Base-by-base conservation (phyloP, 768 basidiomycete species). In the Grammothele lineata region DNA sequence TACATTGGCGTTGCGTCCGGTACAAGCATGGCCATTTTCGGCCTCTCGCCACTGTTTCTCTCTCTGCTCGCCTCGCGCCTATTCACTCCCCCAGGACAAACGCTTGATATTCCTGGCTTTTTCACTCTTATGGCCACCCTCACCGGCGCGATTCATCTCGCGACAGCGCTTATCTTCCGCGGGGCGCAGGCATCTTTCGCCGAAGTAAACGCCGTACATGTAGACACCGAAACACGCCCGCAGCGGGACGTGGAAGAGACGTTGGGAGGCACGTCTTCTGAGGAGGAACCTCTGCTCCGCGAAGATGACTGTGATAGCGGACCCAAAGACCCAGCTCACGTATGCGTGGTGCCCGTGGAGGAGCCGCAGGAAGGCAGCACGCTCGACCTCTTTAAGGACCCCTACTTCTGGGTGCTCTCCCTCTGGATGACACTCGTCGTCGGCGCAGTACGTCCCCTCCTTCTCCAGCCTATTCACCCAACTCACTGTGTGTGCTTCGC, bases 11-110 rank as follows among this genome's bases (percentile, higher is more conserved):
- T 81, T 21, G 79, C 85, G 10, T 74, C 84, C 1, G 89, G 86
- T 4, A 65, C 70, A 9, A 83, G 75, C 58, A 81, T 81, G 72
- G 78, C 86, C 2, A 66, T 89, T 19, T 90, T 89, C 57, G 87
- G 89, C n/a, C 73, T 90, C 26, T 92, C 89, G 0, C 89, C 89
- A 0, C 68, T 90, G 18, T 78, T 87, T 54, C 73, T 90, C 6
- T 83, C 87, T 18, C 48, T 75, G 19, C 50, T 89, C 30, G 87
- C 85, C 3, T 78, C 83, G 4, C 67, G 47, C 14, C 80, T 70
- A 59, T 90, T 90, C 63, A 79, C 76, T 4, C 65, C 70, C 32
- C 54, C 64, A 11, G 60, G 64, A 39, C 70, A 68, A 21, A 75
- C 74, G 36, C 70, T 68, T 40, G 76, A 65, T 53, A 75, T 70